phyloP scores from a whole-genome alignment of 202 grass and related monocot species.

The Schoenoplectus tabernaemontani region DNA sequence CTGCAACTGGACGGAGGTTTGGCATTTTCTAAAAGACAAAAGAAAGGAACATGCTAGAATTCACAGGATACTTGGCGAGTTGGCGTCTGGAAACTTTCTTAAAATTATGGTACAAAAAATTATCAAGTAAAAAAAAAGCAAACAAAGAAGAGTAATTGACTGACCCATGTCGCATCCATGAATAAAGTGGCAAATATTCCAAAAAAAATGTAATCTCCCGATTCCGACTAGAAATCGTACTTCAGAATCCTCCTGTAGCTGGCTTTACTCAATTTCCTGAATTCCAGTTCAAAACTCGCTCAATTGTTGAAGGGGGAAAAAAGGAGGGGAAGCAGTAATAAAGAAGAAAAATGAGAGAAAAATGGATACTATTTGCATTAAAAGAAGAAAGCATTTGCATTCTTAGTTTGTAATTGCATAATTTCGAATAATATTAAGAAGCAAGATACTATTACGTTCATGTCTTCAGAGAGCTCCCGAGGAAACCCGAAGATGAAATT shows the following conservation, averaged over 20 bases:
- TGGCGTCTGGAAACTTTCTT: background rate
- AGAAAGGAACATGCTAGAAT: background rate
- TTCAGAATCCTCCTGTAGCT: background rate
- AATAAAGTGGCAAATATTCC: background rate
- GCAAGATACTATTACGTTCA: background rate
- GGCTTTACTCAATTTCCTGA: slow-evolving; percentile 11
- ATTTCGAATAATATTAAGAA: too few relatives aligned
- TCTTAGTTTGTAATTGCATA: background rate
- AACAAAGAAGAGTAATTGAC: background rate
- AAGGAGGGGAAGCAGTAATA: background rate
- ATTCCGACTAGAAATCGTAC: slow-evolving; percentile 1
- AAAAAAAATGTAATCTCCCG: background rate
- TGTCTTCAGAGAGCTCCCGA: background rate
- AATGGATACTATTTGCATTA: background rate
- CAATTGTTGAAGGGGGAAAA: background rate
- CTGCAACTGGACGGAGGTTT: background rate
- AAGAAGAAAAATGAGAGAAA: background rate
- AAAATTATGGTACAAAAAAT: slow-evolving; percentile 2
- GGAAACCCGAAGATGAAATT: background rate
- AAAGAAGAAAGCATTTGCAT: background rate
- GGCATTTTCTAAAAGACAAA: background rate
- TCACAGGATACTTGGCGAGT: background rate
- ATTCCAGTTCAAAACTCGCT: slow-evolving; percentile 11
- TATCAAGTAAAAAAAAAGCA: background rate
- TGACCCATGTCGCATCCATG: slow-evolving; percentile 19